Evolutionary conservation across 208 protist species (phyloP).

Genomic region (Acanthamoeba rhysodes): DNA sequence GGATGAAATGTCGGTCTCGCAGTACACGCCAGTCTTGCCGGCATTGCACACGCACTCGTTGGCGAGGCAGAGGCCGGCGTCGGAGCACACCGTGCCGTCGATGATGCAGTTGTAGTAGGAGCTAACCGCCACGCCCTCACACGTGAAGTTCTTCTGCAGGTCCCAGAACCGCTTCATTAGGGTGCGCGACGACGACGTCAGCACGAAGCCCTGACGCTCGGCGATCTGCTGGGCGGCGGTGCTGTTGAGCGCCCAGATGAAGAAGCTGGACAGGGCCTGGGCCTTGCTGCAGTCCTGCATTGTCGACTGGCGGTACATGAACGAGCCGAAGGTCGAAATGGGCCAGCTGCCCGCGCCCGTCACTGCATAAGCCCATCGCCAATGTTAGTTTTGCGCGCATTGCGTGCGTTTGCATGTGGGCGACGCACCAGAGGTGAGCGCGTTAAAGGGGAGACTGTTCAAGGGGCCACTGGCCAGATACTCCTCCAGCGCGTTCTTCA

Average conservation of each 20-base stretch:
- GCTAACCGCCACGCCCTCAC: slow-evolving; percentile 35
- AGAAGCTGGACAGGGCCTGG: background rate
- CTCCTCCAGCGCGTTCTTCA: background rate
- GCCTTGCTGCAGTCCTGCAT: slow-evolving; percentile 51
- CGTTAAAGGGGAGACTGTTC: background rate
- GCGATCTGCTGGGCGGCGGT: background rate
- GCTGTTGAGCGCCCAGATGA: background rate
- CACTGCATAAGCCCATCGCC: background rate
- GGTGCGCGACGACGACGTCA: background rate
- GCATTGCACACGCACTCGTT: slow-evolving; percentile 9
- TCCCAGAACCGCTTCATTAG: slow-evolving; percentile 9
- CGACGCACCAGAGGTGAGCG: background rate
- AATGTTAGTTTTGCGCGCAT: background rate
- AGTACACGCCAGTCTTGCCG: slow-evolving; percentile 11
- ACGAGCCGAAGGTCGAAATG: background rate
- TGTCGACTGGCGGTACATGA: slow-evolving; percentile 9
- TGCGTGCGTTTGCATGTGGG: background rate
- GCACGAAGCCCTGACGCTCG: slow-evolving; percentile 48
- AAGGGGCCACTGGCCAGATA: background rate
- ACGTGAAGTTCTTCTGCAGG: slow-evolving; percentile 33
- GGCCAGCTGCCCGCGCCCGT: background rate
- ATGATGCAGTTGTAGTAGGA: background rate
- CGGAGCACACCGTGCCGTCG: slow-evolving; percentile 14
- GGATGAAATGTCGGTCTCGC: background rate
- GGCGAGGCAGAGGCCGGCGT: background rate